Percentiles rank a stretch among this genome's conserved stretches.
Conservation (phyloP, 257 asterid genomes). For the Nicotiana tabacum region DNA sequence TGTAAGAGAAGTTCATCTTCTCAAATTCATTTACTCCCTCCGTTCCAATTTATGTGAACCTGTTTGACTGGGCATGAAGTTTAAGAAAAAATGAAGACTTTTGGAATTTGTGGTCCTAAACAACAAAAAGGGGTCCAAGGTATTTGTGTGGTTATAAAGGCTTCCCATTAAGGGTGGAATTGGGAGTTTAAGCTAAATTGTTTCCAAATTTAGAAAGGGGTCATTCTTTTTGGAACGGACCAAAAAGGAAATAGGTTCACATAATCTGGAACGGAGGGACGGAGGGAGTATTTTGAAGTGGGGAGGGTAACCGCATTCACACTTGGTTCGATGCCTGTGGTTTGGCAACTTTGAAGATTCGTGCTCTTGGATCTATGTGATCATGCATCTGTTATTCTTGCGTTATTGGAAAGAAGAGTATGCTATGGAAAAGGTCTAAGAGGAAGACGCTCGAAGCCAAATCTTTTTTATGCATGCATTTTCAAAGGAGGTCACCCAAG, state of each 20-base stretch:
- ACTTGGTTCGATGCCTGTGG: background rate
- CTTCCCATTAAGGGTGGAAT: no score
- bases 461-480: background rate
- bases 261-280: no score
- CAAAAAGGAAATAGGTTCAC: no score
- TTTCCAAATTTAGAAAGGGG: no score
- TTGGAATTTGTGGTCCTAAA: no score
- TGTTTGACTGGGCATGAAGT: no score
- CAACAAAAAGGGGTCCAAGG: no score
- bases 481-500: background rate
- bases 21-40: background rate
- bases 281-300: background rate
- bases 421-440: background rate
- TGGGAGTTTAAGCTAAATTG: no score
- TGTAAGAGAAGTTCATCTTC: background rate
- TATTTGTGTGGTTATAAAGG: no score
- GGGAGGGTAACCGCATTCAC: background rate
- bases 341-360: background rate
- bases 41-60: no score
- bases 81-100: no score
- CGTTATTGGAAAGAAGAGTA: background rate
- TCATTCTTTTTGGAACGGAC: no score
- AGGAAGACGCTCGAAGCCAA: background rate
- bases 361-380: background rate
- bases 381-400: background rate